Conservation (phyloP, 2,329 filamentous ascomycete species). For the Stachybotrys chlorohalonatus region DNA sequence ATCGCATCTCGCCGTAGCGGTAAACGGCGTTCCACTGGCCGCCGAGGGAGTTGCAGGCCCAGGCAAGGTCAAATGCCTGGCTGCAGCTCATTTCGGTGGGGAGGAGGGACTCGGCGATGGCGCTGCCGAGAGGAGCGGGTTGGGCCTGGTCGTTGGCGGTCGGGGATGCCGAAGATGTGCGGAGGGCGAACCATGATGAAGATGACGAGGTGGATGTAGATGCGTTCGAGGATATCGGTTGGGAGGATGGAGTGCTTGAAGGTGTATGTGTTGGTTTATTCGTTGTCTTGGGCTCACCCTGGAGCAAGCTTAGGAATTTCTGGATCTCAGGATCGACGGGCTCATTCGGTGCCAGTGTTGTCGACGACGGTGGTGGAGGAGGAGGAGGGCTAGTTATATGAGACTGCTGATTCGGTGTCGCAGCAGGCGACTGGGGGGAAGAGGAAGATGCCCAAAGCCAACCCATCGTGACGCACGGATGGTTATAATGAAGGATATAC, state of each 20-base stretch:
- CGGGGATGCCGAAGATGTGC: conserved; percentile 16
- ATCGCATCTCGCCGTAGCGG: conserved; percentile 67
- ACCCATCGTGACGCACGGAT: conserved; percentile 36
- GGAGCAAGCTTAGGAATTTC: conserved; percentile 35
- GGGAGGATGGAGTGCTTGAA: conserved; percentile 7
- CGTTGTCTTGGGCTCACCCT: background rate
- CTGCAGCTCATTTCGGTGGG: conserved; percentile 82
- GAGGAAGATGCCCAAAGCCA: conserved; percentile 49
- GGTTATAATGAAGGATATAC: too few relatives aligned
- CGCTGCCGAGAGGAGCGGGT: conserved; percentile 22
- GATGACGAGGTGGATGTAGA: conserved; percentile 21
- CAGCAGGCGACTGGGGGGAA: conserved; percentile 17
- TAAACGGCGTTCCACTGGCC: conserved; percentile 91
- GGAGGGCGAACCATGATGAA: conserved; percentile 24
- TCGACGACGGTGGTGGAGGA: conserved; percentile 5
- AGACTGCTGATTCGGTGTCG: conserved; percentile 11
- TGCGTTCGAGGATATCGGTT: conserved; percentile 14
- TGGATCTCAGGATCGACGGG: conserved; percentile 41
- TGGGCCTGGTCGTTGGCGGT: conserved; percentile 6
- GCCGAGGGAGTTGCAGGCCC: conserved; percentile 86
- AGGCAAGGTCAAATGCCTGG: conserved; percentile 82
- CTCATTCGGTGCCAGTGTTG: conserved; percentile 13
- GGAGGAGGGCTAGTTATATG: conserved; percentile 11
- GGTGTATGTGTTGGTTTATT: conserved; percentile 16
- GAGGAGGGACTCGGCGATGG: conserved; percentile 60